Base-by-base conservation (phyloP, 2,329 filamentous ascomycete genomes). In the Pestalotiopsis sp. region DNA sequence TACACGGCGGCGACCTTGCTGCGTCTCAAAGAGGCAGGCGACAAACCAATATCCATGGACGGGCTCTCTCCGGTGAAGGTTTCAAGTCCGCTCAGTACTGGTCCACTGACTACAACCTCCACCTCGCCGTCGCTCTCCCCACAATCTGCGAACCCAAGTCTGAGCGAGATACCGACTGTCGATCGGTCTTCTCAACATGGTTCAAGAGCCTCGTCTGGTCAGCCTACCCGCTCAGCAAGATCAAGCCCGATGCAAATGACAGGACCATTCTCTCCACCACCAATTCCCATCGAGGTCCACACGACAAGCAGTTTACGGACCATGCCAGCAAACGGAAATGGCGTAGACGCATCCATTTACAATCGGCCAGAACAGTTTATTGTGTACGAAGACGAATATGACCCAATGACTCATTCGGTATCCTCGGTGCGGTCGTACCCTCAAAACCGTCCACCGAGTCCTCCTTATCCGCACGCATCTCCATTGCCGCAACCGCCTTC, bases 1-100 rank as follows among this genome's bases (percentile, higher is more conserved):
- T 80, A 77, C 70, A 77, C 78, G 2, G 75, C 77, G 1, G 76
- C 77, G 1, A 77, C 76, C 2, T 74, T 83, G 12, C 76, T 78
- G 65, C 76, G 72, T 27, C 72, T 77, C 2, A 78, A 75, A 58
- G 77, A 76, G 61, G 13, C 14, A 36, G 74, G 71, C 17, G 74
- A 75, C 14, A 69, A 68, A 25, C 72, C 71, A 5, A 74, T 74
- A 14, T 73, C 76, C 0, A 70, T 73, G 17, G 76, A 77, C 4
- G 75, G 76, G 2, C 72, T 76, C n/a, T 61, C 73, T 25, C 76
- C 77, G 6, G 66, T 76, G 56, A 77, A 73, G 65, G 68, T 75
- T 7, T 76, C 75, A 4, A 77, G 74, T 61, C 77, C 75, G n/a
- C 71, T 76, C 36, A 61, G 72, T 25, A 70, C 69, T 39, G 66